Base-by-base conservation (phyloP, 179 eudicot genomes). In the Heliamphora pulchella region DNA sequence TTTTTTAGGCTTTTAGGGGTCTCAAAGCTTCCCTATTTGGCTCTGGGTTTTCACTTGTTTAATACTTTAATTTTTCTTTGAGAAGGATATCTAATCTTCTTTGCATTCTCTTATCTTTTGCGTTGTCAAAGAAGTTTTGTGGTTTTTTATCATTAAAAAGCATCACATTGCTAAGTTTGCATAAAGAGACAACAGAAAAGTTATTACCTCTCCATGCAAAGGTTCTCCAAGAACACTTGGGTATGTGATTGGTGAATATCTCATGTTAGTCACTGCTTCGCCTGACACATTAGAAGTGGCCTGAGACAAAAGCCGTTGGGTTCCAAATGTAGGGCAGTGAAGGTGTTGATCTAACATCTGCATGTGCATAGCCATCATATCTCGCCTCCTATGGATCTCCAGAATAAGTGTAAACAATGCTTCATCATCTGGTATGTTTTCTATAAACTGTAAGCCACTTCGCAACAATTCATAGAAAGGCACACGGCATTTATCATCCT, bases 201-300 rank as follows among this genome's bases (percentile, higher is more conserved):
- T 43, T 63, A 73, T 86, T 85, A 93, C 98, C 98, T 95, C 98
- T 85, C 98, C 98, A 85, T 93, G 95, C 88, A 93, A 79, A 73
- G 97, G 98, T 85, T 95, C 98, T 76, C 98, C 98, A 71, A 95
- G 95, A 77, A 93, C 97, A 90, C 98, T 93, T 84, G 98, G 95
- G 88, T 95, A 95, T 50, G 97, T 95, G 83, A 95, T 93, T 20
- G 98, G 98, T 57, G 98, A 89, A 86, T 86, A 90, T 81, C 98
- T 90, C 88, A 86, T 83, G 83, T 88, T 91, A 71, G 89, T 87
- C 63, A 84, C 85, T 62, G 89, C 84, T 84, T 95, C 97, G 58
- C 93, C 87, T 63, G 93, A 90, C 5, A 90, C 63, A 80, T 88
- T 95, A 79, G 91, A 78, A 69, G 94, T 81, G 55, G 86, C 92